Conservation (phyloP, 257 asterid species). For the Nyctanthes arbortristis region DNA sequence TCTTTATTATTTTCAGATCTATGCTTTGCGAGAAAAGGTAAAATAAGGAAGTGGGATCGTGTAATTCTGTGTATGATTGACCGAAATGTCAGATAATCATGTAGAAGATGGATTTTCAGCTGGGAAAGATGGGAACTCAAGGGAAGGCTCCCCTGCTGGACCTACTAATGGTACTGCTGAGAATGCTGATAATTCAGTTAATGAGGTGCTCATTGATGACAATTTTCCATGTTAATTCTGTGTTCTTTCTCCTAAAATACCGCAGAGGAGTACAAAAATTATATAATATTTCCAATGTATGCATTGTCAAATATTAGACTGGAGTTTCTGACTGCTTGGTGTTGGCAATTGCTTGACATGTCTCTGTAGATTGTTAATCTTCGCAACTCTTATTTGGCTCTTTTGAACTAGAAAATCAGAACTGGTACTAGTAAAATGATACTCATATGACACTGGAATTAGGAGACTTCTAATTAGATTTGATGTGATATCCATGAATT, state of each 20-base stretch:
- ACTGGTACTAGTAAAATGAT: constrained; percentile 4
- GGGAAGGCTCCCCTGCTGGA: constrained; percentile 25
- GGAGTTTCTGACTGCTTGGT: no score
- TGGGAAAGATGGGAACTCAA: constrained; percentile 40
- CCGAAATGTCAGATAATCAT: constrained; percentile 57
- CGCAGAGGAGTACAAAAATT: no score
- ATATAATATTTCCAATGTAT: no score
- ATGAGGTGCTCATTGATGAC: constrained; percentile 35
- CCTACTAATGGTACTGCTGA: constrained; percentile 34
- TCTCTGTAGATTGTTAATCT: neutral
- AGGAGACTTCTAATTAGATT: neutral
- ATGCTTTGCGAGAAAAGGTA: constrained; percentile 26
- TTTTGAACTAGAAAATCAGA: neutral
- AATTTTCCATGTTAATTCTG: neutral
- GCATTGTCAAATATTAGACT: no score
- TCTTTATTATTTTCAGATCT: constrained; percentile 50
- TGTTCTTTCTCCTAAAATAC: no score
- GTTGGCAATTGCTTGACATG: neutral
- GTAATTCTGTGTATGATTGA: constrained; percentile 36
- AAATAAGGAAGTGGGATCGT: constrained; percentile 14
- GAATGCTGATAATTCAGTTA: constrained; percentile 43
- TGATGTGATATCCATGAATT: neutral
- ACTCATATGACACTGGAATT: neutral
- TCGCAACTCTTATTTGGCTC: neutral
- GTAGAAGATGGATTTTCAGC: constrained; percentile 46